Evolutionary conservation across 768 basidiomycete species (phyloP).

Genomic region (Tylopilus plumbeoviolaceoides): DNA sequence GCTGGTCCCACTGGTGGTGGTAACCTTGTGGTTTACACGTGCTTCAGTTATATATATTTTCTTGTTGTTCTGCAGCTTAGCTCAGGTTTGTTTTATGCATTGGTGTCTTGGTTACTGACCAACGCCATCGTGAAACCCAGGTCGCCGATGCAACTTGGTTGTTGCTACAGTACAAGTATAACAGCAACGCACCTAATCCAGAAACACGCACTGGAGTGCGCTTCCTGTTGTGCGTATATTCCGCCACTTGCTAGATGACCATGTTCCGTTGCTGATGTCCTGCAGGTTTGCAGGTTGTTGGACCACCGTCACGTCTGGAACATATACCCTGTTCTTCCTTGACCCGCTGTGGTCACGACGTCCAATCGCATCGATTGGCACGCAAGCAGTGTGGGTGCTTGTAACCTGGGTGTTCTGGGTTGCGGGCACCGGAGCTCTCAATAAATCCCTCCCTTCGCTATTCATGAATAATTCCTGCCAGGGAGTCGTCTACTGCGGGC

Average conservation of each 20-base stretch:
- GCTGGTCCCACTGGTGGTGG: neutral
- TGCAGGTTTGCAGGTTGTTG: constrained; percentile 56
- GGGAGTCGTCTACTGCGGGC: constrained; percentile 48
- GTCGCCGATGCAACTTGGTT: constrained; percentile 57
- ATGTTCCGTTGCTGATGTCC: constrained; percentile 4
- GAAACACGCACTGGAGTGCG: constrained; percentile 41
- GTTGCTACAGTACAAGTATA: constrained; percentile 50
- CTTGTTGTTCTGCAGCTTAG: constrained; percentile 45
- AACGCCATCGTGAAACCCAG: constrained; percentile 26
- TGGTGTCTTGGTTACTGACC: neutral
- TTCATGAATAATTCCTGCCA: constrained; percentile 40
- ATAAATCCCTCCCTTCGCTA: constrained; percentile 44
- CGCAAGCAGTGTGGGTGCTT: constrained; percentile 57
- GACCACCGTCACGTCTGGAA: constrained; percentile 52
- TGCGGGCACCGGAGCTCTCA: constrained; percentile 49
- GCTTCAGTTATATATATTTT: constrained; percentile 47
- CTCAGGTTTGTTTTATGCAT: constrained; percentile 34
- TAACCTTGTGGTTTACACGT: constrained; percentile 19
- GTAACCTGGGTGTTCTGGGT: constrained; percentile 61
- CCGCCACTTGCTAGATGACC: neutral
- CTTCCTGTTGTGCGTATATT: constrained; percentile 44
- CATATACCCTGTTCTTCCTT: constrained; percentile 54
- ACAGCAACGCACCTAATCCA: constrained; percentile 48
- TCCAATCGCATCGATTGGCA: constrained; percentile 51
- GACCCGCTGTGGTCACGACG: constrained; percentile 56